Conservation (phyloP, 768 basidiomycete species). For the Serendipita sp. region DNA sequence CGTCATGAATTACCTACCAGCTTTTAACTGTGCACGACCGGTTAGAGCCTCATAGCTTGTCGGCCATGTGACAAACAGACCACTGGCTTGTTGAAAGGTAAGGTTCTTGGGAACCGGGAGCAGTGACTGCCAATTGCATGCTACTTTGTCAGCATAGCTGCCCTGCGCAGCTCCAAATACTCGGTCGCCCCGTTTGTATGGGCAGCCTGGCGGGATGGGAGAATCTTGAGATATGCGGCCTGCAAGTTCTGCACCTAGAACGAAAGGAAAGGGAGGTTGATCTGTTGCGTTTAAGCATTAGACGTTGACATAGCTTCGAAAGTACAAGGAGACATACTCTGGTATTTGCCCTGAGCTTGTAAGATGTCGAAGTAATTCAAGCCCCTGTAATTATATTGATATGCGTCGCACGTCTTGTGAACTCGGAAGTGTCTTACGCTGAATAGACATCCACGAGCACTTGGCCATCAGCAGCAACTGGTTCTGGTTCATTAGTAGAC, state of each 20-base stretch:
- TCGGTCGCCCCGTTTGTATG: conserved; percentile 65
- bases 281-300: conserved; percentile 12
- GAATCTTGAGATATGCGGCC: conserved; percentile 56
- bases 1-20: conserved; percentile 31
- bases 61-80: conserved; percentile 77
- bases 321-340: conserved; percentile 22
- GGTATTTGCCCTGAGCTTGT: conserved; percentile 83
- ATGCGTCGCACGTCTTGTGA: not conserved
- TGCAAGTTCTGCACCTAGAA: conserved; percentile 73
- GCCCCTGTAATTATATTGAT: conserved; percentile 18
- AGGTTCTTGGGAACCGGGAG: conserved; percentile 59
- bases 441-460: conserved; percentile 64
- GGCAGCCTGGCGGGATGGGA: conserved; percentile 65
- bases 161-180: conserved; percentile 79
- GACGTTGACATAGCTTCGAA: not conserved
- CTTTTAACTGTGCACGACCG: conserved; percentile 62
- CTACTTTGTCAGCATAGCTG: conserved; percentile 62
- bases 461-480: conserved; percentile 33
- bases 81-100: conserved; percentile 80
- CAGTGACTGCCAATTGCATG: conserved; percentile 33
- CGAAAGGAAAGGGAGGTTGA: conserved; percentile 74
- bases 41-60: conserved; percentile 89
- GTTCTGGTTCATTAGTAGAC: conserved; percentile 36
- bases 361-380: conserved; percentile 73
- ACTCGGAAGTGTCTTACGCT: conserved; percentile 20